These are phyloP conservation scores for Torrubiellomyces zombiae DNA, from an alignment of 2,329 filamentous ascomycete species.

Conservation along the genomic window DNA sequence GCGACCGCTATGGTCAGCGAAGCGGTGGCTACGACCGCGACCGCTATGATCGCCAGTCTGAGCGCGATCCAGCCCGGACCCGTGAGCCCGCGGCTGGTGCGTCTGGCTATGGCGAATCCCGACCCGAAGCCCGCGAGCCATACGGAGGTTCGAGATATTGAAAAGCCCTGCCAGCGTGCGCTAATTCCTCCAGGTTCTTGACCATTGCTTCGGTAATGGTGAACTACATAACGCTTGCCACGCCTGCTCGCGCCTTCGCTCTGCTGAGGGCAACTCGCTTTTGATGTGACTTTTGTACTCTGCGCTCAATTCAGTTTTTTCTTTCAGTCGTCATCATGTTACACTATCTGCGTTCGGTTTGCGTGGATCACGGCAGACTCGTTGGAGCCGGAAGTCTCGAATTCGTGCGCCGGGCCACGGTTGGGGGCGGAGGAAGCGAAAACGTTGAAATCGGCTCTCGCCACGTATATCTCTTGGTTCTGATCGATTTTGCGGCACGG, in stretches of 20 bases:
- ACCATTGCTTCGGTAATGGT: slow-evolving; percentile 9
- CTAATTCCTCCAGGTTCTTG: slow-evolving; percentile 17
- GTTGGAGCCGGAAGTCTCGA: too few relatives aligned
- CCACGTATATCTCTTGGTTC: slow-evolving; percentile 16
- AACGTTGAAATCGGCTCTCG: slow-evolving; percentile 17
- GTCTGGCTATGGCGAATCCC: slow-evolving; percentile 24
- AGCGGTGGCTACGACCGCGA: slow-evolving; percentile 30
- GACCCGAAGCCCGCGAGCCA: slow-evolving; percentile 25
- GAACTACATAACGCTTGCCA: too few relatives aligned
- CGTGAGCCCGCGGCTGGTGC: slow-evolving; percentile 21
- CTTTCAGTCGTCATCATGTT: too few relatives aligned
- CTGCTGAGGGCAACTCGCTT: too few relatives aligned
- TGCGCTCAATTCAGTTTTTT: slow-evolving; percentile 9
- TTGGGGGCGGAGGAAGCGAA: slow-evolving; percentile 18
- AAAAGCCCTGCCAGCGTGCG: slow-evolving; percentile 6
- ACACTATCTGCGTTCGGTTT: slow-evolving; percentile 12
- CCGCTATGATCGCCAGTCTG: slow-evolving; percentile 29
- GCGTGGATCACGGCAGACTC: slow-evolving; percentile 13
- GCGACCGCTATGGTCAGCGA: slow-evolving; percentile 23
- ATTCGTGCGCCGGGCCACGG: slow-evolving; percentile 20
- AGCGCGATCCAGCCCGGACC: slow-evolving; percentile 22
- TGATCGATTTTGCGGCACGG: slow-evolving; percentile 20
- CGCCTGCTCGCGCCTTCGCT: too few relatives aligned
- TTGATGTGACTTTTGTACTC: too few relatives aligned
- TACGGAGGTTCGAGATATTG: slow-evolving; percentile 23